Evolutionary conservation across 2,329 filamentous ascomycete genomes (phyloP).

Genomic region (Fusarium longipes): DNA sequence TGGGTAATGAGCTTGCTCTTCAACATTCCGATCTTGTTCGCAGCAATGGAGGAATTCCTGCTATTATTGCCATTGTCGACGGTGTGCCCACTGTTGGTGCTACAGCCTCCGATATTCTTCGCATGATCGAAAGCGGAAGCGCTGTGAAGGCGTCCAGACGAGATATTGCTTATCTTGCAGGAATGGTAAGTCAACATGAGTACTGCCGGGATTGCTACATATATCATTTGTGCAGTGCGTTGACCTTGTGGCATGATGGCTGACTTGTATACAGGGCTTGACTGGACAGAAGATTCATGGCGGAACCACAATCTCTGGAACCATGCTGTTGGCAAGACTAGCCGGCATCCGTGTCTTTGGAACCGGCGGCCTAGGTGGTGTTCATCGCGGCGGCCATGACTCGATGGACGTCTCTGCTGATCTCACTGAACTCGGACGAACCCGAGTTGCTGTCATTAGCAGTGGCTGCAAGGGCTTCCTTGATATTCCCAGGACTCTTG

Average conservation of each 20-base stretch:
- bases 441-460: constrained; percentile 86
- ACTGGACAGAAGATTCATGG: constrained; percentile 75
- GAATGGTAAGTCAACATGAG: constrained; percentile 66
- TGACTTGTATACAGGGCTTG: constrained; percentile 29
- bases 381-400: constrained; percentile 87
- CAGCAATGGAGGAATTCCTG: constrained; percentile 83
- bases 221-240: neutral
- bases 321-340: constrained; percentile 87
- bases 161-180: constrained; percentile 85
- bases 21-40: constrained; percentile 89
- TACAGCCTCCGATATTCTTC: constrained; percentile 74
- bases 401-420: constrained; percentile 96
- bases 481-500: constrained; percentile 89
- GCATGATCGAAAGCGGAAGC: constrained; percentile 74
- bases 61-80: constrained; percentile 88
- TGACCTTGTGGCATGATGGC: too few relatives aligned
- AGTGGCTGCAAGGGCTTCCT: constrained; percentile 97
- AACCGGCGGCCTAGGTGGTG: constrained; percentile 92
- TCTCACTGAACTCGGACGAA: constrained; percentile 91
- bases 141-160: constrained; percentile 88
- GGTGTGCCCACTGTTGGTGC: constrained; percentile 87
- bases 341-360: constrained; percentile 94
- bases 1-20: constrained; percentile 77
- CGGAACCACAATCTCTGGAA: constrained; percentile 92
- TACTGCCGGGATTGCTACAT: neutral